Percentiles rank a stretch among this genome's conserved stretches.
Conservation (phyloP, 2,329 filamentous ascomycete genomes). For the Aspergillus ruber region DNA sequence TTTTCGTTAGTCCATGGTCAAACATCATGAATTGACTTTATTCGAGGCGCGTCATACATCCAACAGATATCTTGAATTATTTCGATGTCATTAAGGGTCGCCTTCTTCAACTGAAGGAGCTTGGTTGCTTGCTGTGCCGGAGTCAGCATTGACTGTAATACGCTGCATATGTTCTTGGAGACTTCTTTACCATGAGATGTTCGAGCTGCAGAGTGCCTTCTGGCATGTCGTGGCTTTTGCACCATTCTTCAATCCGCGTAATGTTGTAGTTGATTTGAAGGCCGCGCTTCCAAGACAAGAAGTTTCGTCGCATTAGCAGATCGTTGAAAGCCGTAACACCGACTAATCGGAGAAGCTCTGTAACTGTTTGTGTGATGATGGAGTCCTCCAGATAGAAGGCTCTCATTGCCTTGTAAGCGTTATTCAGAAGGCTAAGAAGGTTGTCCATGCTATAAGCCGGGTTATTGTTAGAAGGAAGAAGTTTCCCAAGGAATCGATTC, state of each 20-base stretch:
- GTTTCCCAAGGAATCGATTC: slow-evolving; percentile 95
- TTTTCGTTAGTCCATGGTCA: slow-evolving; percentile 5
- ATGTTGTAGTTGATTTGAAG: slow-evolving; percentile 99
- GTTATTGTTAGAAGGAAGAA: slow-evolving; percentile 79
- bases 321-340: slow-evolving; percentile 99
- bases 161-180: background rate
- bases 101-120: slow-evolving; percentile 96
- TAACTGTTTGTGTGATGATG: slow-evolving; percentile 92
- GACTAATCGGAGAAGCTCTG: slow-evolving; percentile 84
- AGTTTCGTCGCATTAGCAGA: slow-evolving; percentile 93
- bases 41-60: slow-evolving; percentile 63
- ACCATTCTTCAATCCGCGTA: slow-evolving; percentile 98
- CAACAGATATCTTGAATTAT: slow-evolving; percentile 99
- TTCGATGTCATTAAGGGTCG: slow-evolving; percentile 96
- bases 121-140: slow-evolving; percentile 80
- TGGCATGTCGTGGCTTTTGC: slow-evolving; percentile 99
- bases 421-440: slow-evolving; percentile 88
- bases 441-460: slow-evolving; percentile 99
- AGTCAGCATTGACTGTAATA: slow-evolving; percentile 7
- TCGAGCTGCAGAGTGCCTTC: slow-evolving; percentile 95
- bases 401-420: slow-evolving; percentile 98
- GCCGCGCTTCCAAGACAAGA: slow-evolving; percentile 98
- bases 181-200: slow-evolving; percentile 75
- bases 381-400: slow-evolving; percentile 94
- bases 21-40: background rate